Conservation (phyloP, 228 moss, liverwort and hornwort genomes). For the Sphagnum magellanicum region DNA sequence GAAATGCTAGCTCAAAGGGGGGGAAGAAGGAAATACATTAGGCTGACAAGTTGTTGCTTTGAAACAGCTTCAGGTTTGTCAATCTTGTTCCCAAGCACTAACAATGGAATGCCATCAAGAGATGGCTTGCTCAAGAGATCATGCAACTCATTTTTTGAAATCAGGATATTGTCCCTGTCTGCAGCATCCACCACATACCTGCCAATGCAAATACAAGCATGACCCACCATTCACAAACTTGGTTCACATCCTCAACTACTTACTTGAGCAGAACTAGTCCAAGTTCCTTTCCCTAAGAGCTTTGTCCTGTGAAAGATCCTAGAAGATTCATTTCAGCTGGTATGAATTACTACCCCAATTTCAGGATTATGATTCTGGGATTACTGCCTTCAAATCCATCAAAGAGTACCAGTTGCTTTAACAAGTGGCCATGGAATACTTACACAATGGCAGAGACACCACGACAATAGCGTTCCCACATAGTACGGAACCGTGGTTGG, state of each 20-base stretch:
- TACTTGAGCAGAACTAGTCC: too few species aligned
- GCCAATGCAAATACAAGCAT: not conserved
- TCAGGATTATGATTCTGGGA: too few species aligned
- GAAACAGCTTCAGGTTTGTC: slow-evolving; percentile 74
- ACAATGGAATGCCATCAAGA: slow-evolving; percentile 64
- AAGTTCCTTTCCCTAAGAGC: too few species aligned
- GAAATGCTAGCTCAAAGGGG: not conserved
- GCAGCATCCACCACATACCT: slow-evolving; percentile 91
- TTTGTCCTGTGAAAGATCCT: too few species aligned
- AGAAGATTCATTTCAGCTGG: too few species aligned
- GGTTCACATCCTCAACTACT: too few species aligned
- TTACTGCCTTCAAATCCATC: too few species aligned
- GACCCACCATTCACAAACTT: too few species aligned
- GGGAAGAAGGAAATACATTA: slow-evolving; percentile 41
- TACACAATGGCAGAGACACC: slow-evolving; percentile 95
- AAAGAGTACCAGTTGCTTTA: too few species aligned
- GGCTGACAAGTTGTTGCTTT: slow-evolving; percentile 52
- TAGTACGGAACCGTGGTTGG: slow-evolving; percentile 93
- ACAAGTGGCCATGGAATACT: too few species aligned
- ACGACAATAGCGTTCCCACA: slow-evolving; percentile 96
- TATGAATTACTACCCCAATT: too few species aligned
- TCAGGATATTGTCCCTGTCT: slow-evolving; percentile 58
- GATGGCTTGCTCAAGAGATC: slow-evolving; percentile 83
- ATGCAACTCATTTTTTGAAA: slow-evolving; percentile 77
- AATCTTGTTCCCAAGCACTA: slow-evolving; percentile 85